Conservation (phyloP, 192 early-diverging fungal genomes). For the Funneliformis mosseae region DNA sequence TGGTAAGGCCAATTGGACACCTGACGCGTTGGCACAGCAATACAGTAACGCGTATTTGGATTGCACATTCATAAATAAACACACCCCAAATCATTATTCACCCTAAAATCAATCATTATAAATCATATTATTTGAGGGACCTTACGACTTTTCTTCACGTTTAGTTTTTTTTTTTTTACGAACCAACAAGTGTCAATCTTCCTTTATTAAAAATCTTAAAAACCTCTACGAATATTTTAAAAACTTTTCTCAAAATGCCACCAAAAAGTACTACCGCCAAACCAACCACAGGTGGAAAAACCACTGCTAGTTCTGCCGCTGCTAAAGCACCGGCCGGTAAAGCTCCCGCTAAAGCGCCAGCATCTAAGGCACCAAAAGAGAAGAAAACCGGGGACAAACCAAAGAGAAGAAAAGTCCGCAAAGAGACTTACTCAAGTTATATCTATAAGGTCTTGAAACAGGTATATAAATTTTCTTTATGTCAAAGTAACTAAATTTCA, state of each 20-base stretch:
- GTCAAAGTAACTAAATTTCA: background rate
- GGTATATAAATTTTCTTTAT: slow-evolving; percentile 35
- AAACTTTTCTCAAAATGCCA: background rate
- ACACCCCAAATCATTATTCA: background rate
- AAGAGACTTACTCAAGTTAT: slow-evolving; percentile 79
- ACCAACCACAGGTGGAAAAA: background rate
- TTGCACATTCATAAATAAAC: background rate
- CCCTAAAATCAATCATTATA: background rate
- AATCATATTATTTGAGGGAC: background rate
- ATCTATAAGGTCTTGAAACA: slow-evolving; percentile 98
- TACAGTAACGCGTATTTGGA: background rate
- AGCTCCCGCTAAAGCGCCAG: slow-evolving; percentile 54
- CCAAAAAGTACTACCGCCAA: background rate
- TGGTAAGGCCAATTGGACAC: background rate
- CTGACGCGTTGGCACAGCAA: background rate
- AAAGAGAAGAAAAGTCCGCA: slow-evolving; percentile 53
- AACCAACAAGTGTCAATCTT: background rate
- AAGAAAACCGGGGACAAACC: slow-evolving; percentile 39
- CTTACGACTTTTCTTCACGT: background rate
- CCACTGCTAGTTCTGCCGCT: slow-evolving; percentile 33
- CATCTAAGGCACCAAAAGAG: slow-evolving; percentile 42
- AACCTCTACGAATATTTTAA: background rate
- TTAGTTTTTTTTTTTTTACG: background rate
- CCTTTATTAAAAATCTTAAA: background rate
- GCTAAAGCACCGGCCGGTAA: slow-evolving; percentile 68